A percentile compares a stretch with the other conserved stretches of the same genome.
Conservation (phyloP, 1,139 yeast species). For the Suhomyces atakaporum region DNA sequence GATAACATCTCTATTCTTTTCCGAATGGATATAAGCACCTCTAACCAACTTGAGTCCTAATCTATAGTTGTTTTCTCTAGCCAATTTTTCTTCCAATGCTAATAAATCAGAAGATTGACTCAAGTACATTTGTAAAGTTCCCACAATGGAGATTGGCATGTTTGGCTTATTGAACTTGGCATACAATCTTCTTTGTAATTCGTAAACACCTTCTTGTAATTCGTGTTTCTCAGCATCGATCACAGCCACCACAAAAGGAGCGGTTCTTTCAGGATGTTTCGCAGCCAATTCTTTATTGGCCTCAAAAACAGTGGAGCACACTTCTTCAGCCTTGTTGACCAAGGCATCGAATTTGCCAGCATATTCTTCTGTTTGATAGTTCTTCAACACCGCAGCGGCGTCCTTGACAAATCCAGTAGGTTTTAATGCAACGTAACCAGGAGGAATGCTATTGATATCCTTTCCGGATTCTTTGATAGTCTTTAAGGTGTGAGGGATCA, state of each 20-base stretch:
- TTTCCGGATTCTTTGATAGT: conserved; percentile 47
- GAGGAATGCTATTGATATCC: conserved; percentile 65
- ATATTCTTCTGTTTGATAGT: conserved; percentile 51
- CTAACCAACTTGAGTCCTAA: conserved; percentile 92
- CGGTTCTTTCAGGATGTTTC: conserved; percentile 64
- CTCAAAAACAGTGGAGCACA: conserved; percentile 58
- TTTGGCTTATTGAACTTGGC: conserved; percentile 65
- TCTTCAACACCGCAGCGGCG: conserved; percentile 72
- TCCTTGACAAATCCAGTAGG: conserved; percentile 86
- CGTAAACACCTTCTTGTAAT: conserved; percentile 89
- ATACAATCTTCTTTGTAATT: conserved; percentile 82
- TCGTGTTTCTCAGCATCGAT: conserved; percentile 92
- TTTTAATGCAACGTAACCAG: conserved; percentile 86
- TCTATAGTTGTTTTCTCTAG: conserved; percentile 63
- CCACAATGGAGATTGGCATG: conserved; percentile 69
- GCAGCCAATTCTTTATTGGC: conserved; percentile 50
- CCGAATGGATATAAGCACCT: conserved; percentile 95
- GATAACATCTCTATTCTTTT: conserved; percentile 63
- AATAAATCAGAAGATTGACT: conserved; percentile 67
- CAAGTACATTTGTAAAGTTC: conserved; percentile 93
- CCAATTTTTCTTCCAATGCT: conserved; percentile 63
- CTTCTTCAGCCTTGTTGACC: conserved; percentile 62
- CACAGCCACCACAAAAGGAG: conserved; percentile 84
- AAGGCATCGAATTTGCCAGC: conserved; percentile 58
- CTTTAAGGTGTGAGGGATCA: conserved; percentile 67